Base-by-base conservation (phyloP, 371 early-diverging fungal genomes). In the Coelomomyces lativittatus region DNA sequence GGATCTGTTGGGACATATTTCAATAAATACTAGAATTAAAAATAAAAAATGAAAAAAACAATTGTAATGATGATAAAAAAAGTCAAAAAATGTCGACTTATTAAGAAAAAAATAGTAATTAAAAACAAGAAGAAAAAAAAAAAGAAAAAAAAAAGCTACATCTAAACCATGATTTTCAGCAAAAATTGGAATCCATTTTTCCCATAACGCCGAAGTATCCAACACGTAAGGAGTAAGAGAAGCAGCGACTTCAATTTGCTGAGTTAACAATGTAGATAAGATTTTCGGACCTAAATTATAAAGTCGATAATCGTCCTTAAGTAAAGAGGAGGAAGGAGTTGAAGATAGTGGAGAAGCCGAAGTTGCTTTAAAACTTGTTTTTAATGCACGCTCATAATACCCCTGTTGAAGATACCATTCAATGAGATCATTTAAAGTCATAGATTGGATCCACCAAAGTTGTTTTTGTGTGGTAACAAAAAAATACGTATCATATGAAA, bases 181-280 rank as follows among this genome's bases (percentile, higher is more conserved):
- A 63, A 91, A 93, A 10, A 61, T 67, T 56, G 77, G 84, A 2
- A 90, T 68, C 91, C 90, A 91, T 32, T 71, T 58, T 52, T 92
- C 93, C 96, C 96, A 96, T 1, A 80, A 58, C 4, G 69, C 60
- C 2, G 62, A 56, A 8, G 67, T 56, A 0, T 79, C 64, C 28
- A 95, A 68, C 21, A 91, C 78, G 30, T 74, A 70, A 5, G 67
- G 56, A 48, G 85, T 82, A 33, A 77, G 66, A 6, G 44, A 51
- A 0, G 88, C 91, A 0, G 90, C 89, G 32, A 77, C 76, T 19
- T 70, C 74, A 48, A 58, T 82, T 11, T 78, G 48, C 37, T 73
- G 65, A 12, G 68, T 72, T 37, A 90, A 60, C 6, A 91, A 69
- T 57, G 72, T 71, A 44, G 67, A 64, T 35, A 91, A 57, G 53